phyloP scores from a whole-genome alignment of 2,329 filamentous ascomycete species.

The Sporothrix curviconia region DNA sequence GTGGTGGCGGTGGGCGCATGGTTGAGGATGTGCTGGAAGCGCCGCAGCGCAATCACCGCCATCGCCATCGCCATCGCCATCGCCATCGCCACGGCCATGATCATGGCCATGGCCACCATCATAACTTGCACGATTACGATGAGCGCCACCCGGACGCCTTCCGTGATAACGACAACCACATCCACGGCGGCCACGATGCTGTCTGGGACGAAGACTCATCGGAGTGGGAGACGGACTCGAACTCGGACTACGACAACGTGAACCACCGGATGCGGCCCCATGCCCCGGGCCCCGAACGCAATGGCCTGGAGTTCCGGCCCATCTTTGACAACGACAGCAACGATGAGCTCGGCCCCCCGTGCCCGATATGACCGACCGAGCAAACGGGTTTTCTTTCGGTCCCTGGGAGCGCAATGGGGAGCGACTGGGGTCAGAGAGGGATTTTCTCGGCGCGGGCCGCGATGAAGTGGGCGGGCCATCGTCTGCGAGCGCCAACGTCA shows the following conservation, averaged over 20 bases:
- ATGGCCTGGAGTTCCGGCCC: neutral
- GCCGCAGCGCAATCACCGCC: neutral
- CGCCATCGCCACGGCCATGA: neutral
- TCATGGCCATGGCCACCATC: neutral
- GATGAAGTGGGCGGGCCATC: neutral
- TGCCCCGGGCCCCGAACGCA: neutral
- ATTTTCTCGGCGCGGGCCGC: too few relatives aligned
- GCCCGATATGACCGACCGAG: neutral
- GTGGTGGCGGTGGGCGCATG: too few relatives aligned
- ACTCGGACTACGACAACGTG: neutral
- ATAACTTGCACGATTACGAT: neutral
- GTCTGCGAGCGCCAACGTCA: too few relatives aligned
- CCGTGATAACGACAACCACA: neutral
- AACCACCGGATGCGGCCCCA: neutral
- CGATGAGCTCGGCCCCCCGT: neutral
- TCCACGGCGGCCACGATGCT: neutral
- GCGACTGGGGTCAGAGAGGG: too few relatives aligned
- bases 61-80: neutral
- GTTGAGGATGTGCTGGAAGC: neutral
- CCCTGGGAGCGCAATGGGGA: too few relatives aligned
- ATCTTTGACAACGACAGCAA: neutral
- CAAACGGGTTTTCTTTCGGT: too few relatives aligned
- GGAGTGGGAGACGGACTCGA: conserved; percentile 11
- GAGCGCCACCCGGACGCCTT: neutral
- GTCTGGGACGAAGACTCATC: neutral